These are phyloP conservation scores for Stemphylium lycopersici DNA, from an alignment of 2,329 filamentous ascomycete species.

Conservation along the genomic window DNA sequence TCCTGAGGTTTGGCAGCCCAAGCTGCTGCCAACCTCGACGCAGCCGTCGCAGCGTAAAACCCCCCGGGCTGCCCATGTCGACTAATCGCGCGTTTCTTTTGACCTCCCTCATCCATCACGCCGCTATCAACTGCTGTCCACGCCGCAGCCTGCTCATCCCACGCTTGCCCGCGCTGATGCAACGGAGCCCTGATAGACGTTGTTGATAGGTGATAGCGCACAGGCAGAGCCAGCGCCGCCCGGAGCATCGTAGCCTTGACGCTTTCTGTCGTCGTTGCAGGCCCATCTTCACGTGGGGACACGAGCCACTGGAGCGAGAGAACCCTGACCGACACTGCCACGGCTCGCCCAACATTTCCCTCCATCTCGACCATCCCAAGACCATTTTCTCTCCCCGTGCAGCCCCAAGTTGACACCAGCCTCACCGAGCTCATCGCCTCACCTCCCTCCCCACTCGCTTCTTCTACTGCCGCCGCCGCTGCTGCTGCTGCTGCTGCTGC, in stretches of 20 bases:
- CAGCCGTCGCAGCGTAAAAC: slow-evolving; percentile 23
- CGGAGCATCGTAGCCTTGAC: not conserved
- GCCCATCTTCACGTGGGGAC: slow-evolving; percentile 37
- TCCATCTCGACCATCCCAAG: slow-evolving; percentile 2
- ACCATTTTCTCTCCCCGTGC: slow-evolving; percentile 12
- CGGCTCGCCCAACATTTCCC: slow-evolving; percentile 11
- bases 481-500: slow-evolving; percentile 30
- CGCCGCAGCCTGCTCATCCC: slow-evolving; percentile 18
- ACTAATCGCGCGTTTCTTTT: slow-evolving; percentile 32
- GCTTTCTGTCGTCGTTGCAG: slow-evolving; percentile 1
- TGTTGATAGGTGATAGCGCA: slow-evolving; percentile 18
- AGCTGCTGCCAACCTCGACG: slow-evolving; percentile 14
- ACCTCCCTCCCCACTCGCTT: slow-evolving; percentile 20
- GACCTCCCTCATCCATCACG: slow-evolving; percentile 25
- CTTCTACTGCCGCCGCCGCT: slow-evolving; percentile 18
- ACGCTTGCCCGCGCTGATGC: slow-evolving; percentile 31
- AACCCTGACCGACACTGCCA: slow-evolving; percentile 9
- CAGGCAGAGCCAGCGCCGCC: slow-evolving; percentile 1
- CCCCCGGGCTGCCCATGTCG: slow-evolving; percentile 22
- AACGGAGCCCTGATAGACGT: slow-evolving; percentile 25
- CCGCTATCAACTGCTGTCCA: slow-evolving; percentile 6
- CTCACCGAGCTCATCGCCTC: not conserved
- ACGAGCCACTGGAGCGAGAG: slow-evolving; percentile 22
- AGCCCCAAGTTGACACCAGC: slow-evolving; percentile 9
- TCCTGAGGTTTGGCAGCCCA: slow-evolving; percentile 18